Evolutionary conservation across 441 rosid genomes (phyloP).

Genomic region (Isatis lusitanica): DNA sequence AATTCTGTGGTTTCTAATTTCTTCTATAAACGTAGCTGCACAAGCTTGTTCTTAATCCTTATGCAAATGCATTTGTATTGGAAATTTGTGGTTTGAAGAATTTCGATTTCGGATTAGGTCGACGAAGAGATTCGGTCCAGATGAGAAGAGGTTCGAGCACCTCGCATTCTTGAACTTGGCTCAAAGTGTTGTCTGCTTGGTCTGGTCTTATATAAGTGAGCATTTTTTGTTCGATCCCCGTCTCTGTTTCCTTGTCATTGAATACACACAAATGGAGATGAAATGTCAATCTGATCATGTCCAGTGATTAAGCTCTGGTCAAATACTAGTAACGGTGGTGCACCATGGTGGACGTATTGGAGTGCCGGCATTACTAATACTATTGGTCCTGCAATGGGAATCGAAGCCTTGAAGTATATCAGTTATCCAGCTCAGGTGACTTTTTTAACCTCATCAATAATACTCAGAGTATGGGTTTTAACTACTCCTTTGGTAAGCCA

Average conservation of each 20-base stretch:
- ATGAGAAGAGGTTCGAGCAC: constrained; percentile 86
- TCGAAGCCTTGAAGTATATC: constrained; percentile 90
- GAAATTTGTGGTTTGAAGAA: neutral
- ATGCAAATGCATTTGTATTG: neutral
- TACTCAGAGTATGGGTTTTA: neutral
- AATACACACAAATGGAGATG: neutral
- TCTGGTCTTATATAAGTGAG: constrained; percentile 90
- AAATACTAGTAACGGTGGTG: constrained; percentile 52
- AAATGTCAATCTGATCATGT: constrained; percentile 1
- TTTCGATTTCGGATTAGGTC: constrained; percentile 46
- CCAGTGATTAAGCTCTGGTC: constrained; percentile 95
- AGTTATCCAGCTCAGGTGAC: constrained; percentile 95
- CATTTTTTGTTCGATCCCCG: neutral
- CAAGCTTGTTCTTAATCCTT: neutral
- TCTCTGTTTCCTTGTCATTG: neutral
- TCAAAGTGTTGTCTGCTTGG: constrained; percentile 76
- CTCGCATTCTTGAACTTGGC: constrained; percentile 87
- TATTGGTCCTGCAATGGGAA: constrained; percentile 96
- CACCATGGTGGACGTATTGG: constrained; percentile 96
- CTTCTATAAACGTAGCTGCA: neutral
- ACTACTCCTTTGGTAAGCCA: neutral
- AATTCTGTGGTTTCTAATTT: neutral
- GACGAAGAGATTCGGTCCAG: constrained; percentile 83
- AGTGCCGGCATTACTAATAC: constrained; percentile 97
- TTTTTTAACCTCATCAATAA: neutral